Evolutionary conservation across 768 basidiomycete genomes (phyloP).

Genomic region (Amanita phalloides): DNA sequence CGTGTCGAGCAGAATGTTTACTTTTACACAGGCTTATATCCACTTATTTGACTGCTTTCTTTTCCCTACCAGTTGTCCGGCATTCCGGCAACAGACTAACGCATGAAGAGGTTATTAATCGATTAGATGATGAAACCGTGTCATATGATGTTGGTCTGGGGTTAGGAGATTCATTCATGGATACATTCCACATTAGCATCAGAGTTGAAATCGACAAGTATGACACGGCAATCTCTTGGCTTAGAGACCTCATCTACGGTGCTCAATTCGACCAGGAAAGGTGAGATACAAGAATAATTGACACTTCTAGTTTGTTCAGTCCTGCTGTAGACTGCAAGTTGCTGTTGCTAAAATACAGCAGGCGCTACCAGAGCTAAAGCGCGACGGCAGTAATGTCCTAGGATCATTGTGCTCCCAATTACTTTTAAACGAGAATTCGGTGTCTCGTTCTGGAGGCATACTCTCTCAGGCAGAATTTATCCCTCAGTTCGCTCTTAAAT

Average conservation of each 20-base stretch:
- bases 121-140: conserved; percentile 86
- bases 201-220: conserved; percentile 81
- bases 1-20: neutral
- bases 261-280: conserved; percentile 72
- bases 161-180: conserved; percentile 52
- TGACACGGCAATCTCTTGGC: conserved; percentile 75
- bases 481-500: conserved; percentile 57
- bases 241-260: conserved; percentile 70
- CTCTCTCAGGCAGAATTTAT: conserved; percentile 72
- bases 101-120: conserved; percentile 87
- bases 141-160: conserved; percentile 71
- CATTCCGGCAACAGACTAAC: conserved; percentile 57
- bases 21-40: conserved; percentile 49
- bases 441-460: conserved; percentile 55
- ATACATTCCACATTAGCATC: conserved; percentile 64
- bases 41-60: conserved; percentile 76
- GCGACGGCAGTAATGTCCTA: conserved; percentile 76
- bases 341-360: conserved; percentile 84
- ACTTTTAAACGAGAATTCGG: conserved; percentile 59
- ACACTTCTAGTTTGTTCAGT: neutral
- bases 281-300: conserved; percentile 23
- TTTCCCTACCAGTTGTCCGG: conserved; percentile 73
- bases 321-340: conserved; percentile 54
- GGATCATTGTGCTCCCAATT: conserved; percentile 59
- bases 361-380: conserved; percentile 82